Evolutionary conservation across 2,329 filamentous ascomycete species (phyloP), one percentile per base, ranked within the genome.

Genomic region (Ophiocordyceps australis): DNA sequence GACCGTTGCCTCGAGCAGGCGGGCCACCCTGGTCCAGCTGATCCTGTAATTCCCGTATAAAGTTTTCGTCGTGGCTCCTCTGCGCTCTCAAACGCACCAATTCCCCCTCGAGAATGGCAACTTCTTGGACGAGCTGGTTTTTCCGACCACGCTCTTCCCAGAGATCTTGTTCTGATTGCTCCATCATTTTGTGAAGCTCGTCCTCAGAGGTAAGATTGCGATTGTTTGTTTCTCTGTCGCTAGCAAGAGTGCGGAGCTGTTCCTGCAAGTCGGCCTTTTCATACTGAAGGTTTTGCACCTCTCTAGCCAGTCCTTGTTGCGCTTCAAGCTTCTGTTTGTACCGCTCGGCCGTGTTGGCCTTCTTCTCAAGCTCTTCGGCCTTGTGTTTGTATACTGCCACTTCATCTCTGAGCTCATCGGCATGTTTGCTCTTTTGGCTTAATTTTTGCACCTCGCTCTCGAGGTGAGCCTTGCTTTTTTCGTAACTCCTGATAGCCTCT

Each of bases 261-360:
- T 58, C 58, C 35, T 63, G 53, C 26, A 66, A 45, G 32, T 66
- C 58, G 18, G 61, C 57, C 31, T 62, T 57, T 37, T 67, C 63
- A 30, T 62, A 62, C 29, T 62, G 56, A 6, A 73, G 50, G 18
- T 59, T 55, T 27, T 62, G 54, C 24, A 69, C 58, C 35, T 73
- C 65, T 28, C 55, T 59, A 31, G 65, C 63, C 18, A 70, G 48
- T 12, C 57, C 50, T 29, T 62, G 63, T 37, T 65, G 58, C 10
- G 56, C 55, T 38, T 70, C 65, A 10, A 74, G 54, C 45, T 74
- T 74, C 42, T 70, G 65, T 42, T 67, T 65, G 40, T 67, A 65
- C 29, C 69, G 57, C 28, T 73, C 69, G 7, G 64, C 65, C 28
- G 59, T 67, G 35, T 74, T 74, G 32, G 69, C 68, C 37, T 69